Evolutionary conservation across 2,329 filamentous ascomycete genomes (phyloP).

Genomic region (Paraphoma sp.): DNA sequence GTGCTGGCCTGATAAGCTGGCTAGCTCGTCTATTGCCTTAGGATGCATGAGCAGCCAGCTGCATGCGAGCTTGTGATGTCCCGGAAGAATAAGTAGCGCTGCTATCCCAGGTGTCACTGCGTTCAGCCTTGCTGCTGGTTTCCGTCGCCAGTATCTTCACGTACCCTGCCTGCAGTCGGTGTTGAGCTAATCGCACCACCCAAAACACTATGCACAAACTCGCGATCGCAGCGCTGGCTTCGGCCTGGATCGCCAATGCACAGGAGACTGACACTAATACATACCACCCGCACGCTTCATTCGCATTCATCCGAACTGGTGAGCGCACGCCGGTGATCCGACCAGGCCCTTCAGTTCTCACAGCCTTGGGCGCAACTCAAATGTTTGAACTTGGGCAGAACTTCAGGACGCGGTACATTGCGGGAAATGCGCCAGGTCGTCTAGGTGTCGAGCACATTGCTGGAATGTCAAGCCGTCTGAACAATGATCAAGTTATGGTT

Average conservation of each 20-base stretch:
- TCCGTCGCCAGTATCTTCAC: slow-evolving; percentile 9
- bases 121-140: slow-evolving; percentile 15
- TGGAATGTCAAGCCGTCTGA: slow-evolving; percentile 53
- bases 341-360: slow-evolving; percentile 49
- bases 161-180: slow-evolving; percentile 1
- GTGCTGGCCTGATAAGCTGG: slow-evolving; percentile 6
- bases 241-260: slow-evolving; percentile 30
- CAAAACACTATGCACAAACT: slow-evolving; percentile 34
- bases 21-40: neutral
- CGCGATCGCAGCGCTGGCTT: slow-evolving; percentile 29
- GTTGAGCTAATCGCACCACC: slow-evolving; percentile 9
- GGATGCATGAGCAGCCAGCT: slow-evolving; percentile 8
- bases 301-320: slow-evolving; percentile 62
- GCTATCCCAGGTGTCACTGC: slow-evolving; percentile 5
- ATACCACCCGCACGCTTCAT: slow-evolving; percentile 54
- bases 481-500: slow-evolving; percentile 56
- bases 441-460: slow-evolving; percentile 35
- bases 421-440: slow-evolving; percentile 17
- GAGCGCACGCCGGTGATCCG: slow-evolving; percentile 58
- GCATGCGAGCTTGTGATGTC: slow-evolving; percentile 17
- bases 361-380: slow-evolving; percentile 62
- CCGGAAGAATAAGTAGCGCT: slow-evolving; percentile 19
- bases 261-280: slow-evolving; percentile 19
- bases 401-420: slow-evolving; percentile 62
- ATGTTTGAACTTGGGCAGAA: slow-evolving; percentile 57